Percentiles rank a stretch among this genome's conserved stretches.
These are phyloP conservation scores for Erysimum cheiri DNA, from an alignment of 441 rosid species.

Conservation along the genomic window DNA sequence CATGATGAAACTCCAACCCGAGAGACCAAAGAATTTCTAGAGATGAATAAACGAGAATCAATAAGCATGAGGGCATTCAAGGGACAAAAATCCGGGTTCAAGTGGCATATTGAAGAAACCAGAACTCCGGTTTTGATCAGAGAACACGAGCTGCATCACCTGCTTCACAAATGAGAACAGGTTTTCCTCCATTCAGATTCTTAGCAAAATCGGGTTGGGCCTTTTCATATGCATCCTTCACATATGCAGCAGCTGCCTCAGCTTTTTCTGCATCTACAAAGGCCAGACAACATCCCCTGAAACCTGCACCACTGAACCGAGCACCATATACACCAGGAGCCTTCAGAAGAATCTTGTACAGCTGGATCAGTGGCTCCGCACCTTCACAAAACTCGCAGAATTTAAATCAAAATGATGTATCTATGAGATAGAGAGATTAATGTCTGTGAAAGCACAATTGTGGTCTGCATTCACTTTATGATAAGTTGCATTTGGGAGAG, in stretches of 20 bases:
- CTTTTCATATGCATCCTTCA: slow-evolving; percentile 63
- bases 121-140: slow-evolving; percentile 36
- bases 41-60: slow-evolving; percentile 18
- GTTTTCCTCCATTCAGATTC: slow-evolving; percentile 51
- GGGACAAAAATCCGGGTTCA: slow-evolving; percentile 3
- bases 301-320: slow-evolving; percentile 95
- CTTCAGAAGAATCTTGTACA: slow-evolving; percentile 65
- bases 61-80: not conserved
- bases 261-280: slow-evolving; percentile 68
- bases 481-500: not conserved
- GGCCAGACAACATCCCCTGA: slow-evolving; percentile 92
- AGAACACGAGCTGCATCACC: slow-evolving; percentile 73
- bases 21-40: slow-evolving; percentile 8
- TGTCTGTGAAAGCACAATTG: slow-evolving; percentile 7
- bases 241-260: slow-evolving; percentile 66
- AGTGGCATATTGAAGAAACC: not conserved
- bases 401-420: slow-evolving; percentile 9
- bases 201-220: slow-evolving; percentile 70
- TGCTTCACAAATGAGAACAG: slow-evolving; percentile 74
- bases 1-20: slow-evolving; percentile 5
- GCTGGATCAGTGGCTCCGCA: slow-evolving; percentile 79
- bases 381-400: slow-evolving; percentile 53
- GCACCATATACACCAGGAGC: slow-evolving; percentile 89
- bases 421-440: not conserved
- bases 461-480: not conserved